Evolutionary conservation across 768 basidiomycete genomes (phyloP).

Genomic region (Hygrocybe coccinea): DNA sequence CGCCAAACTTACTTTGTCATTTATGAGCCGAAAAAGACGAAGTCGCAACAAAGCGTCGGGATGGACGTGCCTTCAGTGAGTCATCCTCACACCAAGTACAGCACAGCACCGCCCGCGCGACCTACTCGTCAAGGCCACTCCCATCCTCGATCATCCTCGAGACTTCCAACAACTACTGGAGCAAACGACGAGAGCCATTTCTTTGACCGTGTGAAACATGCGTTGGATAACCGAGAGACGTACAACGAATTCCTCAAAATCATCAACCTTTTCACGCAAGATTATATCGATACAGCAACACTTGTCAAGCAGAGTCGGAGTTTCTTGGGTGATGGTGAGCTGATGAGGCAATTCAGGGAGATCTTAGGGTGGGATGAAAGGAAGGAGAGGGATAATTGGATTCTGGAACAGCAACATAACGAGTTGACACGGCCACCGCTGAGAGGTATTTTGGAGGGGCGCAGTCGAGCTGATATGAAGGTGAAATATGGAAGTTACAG

Average conservation of each 20-base stretch:
- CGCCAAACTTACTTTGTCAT: constrained; percentile 9
- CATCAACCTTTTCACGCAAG: constrained; percentile 91
- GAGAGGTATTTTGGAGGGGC: constrained; percentile 33
- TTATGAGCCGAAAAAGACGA: constrained; percentile 30
- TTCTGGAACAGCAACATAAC: constrained; percentile 44
- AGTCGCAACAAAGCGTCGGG: constrained; percentile 33
- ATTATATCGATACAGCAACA: constrained; percentile 81
- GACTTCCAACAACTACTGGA: constrained; percentile 19
- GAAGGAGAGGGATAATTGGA: constrained; percentile 52
- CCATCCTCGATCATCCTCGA: constrained; percentile 12
- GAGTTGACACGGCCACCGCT: constrained; percentile 49
- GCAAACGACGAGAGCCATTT: constrained; percentile 61
- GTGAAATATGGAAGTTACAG: constrained; percentile 87
- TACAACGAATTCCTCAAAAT: constrained; percentile 95
- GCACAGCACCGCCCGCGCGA: constrained; percentile 33
- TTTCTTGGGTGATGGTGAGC: constrained; percentile 72
- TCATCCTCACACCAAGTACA: constrained; percentile 31
- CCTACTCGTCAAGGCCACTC: background rate
- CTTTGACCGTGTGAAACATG: constrained; percentile 84
- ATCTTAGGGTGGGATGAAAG: constrained; percentile 86
- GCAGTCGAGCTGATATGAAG: constrained; percentile 61
- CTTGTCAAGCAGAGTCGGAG: constrained; percentile 75
- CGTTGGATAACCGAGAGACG: constrained; percentile 65
- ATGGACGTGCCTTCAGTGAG: constrained; percentile 39
- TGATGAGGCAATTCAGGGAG: constrained; percentile 76